Evolutionary conservation across 2,329 filamentous ascomycete genomes (phyloP), one percentile per base, ranked within the genome.

Genomic region (Fonsecaea multimorphosa): DNA sequence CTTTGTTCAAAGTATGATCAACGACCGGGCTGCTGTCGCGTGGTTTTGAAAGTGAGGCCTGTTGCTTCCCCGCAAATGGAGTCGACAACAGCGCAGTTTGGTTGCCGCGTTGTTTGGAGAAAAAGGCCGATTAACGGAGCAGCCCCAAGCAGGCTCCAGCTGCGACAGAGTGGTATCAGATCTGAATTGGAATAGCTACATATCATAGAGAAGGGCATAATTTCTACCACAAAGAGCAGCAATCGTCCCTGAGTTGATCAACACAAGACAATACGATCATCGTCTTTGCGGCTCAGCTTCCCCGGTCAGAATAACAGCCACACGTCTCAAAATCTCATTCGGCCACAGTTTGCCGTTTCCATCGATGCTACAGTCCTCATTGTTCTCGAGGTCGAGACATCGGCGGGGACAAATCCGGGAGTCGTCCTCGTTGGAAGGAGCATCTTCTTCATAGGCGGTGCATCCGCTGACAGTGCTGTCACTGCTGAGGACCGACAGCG

Each of bases 101-200:
- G 19, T 49, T 3, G 22, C 11, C n/a, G 44, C 27, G 22, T n/a
- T 49, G 38, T 44, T 49, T 49, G 44, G 44, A 49, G 44, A 49
- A 49, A 24, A 9, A 49, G 22, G 44, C 44, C 44, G 44, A 49
- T 49, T 24, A 49, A 49, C 44, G 44, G 44, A 49, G 44, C 44
- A 49, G 44, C 44, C 16, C 44, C 44, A 49, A 49, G 19, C 44
- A 27, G 8, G 16, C 29, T 14, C 16, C n/a, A 40, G 38, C 14
- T n/a, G 5, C 3, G 14, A n/a, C 44, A 49, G 19, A 24, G 3
- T 24, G 38, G 16, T 19, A 44, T 19, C 38, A 44, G 16, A n/a
- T 44, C 16, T 8, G 38, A 19, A 44, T 44, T 44, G 19, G 38
- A 49, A 1, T 2, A 49, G 29, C 2, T 49, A 49, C 11, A 49